Base-by-base conservation (phyloP, 495 filamentous ascomycete species). In the Margaritispora aquatica region DNA sequence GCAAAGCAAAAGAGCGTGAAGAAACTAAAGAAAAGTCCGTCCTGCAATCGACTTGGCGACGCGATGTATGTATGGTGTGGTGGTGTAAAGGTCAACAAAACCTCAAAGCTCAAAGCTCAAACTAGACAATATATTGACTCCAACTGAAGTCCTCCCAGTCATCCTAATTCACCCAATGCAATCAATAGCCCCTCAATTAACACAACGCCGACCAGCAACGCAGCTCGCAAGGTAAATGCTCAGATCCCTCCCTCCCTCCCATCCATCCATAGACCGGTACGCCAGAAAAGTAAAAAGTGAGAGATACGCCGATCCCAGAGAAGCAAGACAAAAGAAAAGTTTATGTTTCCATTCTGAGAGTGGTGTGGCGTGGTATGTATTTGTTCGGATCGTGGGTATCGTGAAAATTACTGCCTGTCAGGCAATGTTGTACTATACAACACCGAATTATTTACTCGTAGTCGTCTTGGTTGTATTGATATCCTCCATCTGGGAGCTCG, bases 401-500 rank as follows among this genome's bases (percentile, higher is more conserved):
- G 54, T 48, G 22, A 17, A 41, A 49, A 44, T 44, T 17, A 9
- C 19, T 3, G 3, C 7, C 8, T n/a, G 3, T 44, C 19, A 3
- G 38, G 38, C 15, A 44, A n/a, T n/a, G 38, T 44, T 17, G 38
- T 44, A 44, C 38, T 44, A 17, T 44, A 44, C 38, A 44, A 17
- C 29, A 44, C 38, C 4, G 19, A 17, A 8, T 3, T 3, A 17
- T 15, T 44, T 44, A 44, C 15, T 44, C 10, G 7, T 44, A 8
- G 11, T 44, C 38, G 3, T 44, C 38, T 44, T 44, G 8, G 4
- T 44, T 17, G 17, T 8, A 44, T 3, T n/a, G 7, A 8, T 44
- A 17, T 2, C 38, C 21, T 7, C 19, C 56, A 27, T 71, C 68
- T 44, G 10, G 7, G 50, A 78, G 57, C 55, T 77, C 77, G 65